phyloP scores from a whole-genome alignment of 306 rosid genomes.

The Ormosia semicastrata region DNA sequence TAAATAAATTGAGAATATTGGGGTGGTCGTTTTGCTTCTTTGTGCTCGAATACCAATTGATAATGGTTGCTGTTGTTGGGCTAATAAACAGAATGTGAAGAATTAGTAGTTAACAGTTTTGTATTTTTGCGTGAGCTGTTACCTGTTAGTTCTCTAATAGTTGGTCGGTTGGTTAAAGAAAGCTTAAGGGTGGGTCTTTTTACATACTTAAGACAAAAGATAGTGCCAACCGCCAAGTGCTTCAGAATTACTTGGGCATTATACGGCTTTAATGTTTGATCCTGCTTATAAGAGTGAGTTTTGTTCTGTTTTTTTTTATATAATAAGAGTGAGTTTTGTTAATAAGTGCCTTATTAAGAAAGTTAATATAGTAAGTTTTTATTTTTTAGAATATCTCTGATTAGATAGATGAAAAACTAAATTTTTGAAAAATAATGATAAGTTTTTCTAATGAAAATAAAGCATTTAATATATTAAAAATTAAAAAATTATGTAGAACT shows the following conservation, averaged over 20 bases:
- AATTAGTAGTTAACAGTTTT: neutral
- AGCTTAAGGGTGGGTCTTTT: constrained; percentile 5
- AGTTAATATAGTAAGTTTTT: too few relatives aligned
- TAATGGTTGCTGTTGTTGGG: constrained; percentile 29
- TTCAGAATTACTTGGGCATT: neutral
- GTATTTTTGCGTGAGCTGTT: constrained; percentile 39
- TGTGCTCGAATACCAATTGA: neutral
- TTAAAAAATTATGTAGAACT: too few relatives aligned
- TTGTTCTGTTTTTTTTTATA: too few relatives aligned
- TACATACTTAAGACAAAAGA: constrained; percentile 18
- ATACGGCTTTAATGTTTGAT: neutral
- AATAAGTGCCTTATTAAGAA: too few relatives aligned
- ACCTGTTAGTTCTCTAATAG: neutral
- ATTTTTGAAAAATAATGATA: too few relatives aligned
- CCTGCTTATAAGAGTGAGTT: neutral
- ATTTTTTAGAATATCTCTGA: too few relatives aligned
- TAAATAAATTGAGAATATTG: neutral
- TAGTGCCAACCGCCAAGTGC: constrained; percentile 24
- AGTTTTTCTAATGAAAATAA: too few relatives aligned
- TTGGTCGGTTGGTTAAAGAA: constrained; percentile 23
- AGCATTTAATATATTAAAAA: too few relatives aligned
- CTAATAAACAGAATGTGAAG: constrained; percentile 20
- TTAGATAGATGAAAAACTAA: too few relatives aligned
- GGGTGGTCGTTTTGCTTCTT: constrained; percentile 9
- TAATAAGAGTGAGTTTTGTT: neutral